These are phyloP conservation scores for Blechomonas ayalai DNA, from an alignment of 208 protist genomes.

Conservation along the genomic window DNA sequence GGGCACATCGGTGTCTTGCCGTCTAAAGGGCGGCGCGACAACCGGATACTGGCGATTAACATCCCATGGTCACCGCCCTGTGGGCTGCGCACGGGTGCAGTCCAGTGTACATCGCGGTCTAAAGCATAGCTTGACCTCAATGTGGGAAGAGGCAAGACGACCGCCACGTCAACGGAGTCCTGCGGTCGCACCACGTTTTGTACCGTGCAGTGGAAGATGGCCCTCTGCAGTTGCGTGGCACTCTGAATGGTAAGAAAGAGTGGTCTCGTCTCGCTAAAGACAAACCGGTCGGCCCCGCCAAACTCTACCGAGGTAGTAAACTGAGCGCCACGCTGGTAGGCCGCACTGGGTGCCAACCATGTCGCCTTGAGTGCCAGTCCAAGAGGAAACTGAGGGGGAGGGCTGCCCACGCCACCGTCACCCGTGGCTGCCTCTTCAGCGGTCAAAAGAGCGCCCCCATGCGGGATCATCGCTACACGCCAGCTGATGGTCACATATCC, in stretches of 20 bases:
- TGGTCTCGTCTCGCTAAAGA: constrained; percentile 30
- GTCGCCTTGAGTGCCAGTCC: constrained; percentile 59
- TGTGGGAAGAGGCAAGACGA: constrained; percentile 51
- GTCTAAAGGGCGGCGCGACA: constrained; percentile 42
- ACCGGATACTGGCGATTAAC: constrained; percentile 45
- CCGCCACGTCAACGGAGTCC: constrained; percentile 41
- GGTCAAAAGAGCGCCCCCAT: constrained; percentile 49
- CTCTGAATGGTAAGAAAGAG: constrained; percentile 45
- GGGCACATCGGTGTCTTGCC: constrained; percentile 34
- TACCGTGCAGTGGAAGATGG: constrained; percentile 59
- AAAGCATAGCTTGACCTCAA: constrained; percentile 25
- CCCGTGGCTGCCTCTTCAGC: constrained; percentile 2
- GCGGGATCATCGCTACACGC: constrained; percentile 47
- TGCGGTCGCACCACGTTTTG: constrained; percentile 37
- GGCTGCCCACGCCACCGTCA: neutral
- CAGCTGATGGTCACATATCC: constrained; percentile 74
- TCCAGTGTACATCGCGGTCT: constrained; percentile 74
- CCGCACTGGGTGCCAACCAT: constrained; percentile 44
- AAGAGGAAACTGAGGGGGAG: constrained; percentile 36
- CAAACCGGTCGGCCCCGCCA: constrained; percentile 36
- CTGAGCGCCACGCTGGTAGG: constrained; percentile 31
- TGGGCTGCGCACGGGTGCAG: constrained; percentile 48
- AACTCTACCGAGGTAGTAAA: constrained; percentile 77
- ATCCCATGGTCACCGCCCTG: constrained; percentile 56
- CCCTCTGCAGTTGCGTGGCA: constrained; percentile 19